Percentiles rank a stretch among this genome's conserved stretches.
Evolutionary conservation across 805 yeast genomes (phyloP).

Genomic region (Candida coleopterorum): DNA sequence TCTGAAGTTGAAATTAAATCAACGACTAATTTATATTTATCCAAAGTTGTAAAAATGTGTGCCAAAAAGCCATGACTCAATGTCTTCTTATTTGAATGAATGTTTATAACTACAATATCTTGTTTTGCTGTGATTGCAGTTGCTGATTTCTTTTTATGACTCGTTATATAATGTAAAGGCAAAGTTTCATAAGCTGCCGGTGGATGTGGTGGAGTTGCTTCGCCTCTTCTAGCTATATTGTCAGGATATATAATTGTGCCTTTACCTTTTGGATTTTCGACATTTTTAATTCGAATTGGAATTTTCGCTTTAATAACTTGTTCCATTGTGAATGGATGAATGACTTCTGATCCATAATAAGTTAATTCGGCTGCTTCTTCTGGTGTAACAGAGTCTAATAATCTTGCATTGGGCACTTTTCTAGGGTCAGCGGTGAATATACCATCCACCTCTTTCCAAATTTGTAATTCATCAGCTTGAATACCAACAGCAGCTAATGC

Average conservation of each 20-base stretch:
- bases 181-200: slow-evolving; percentile 66
- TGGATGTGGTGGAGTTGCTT: slow-evolving; percentile 90
- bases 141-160: slow-evolving; percentile 58
- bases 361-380: slow-evolving; percentile 98
- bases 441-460: slow-evolving; percentile 99
- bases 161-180: slow-evolving; percentile 29
- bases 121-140: slow-evolving; percentile 96
- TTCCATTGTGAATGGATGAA: slow-evolving; percentile 99
- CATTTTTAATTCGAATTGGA: slow-evolving; percentile 95
- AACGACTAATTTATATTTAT: slow-evolving; percentile 79
- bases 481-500: slow-evolving; percentile 93
- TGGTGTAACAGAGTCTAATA: slow-evolving; percentile 86
- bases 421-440: slow-evolving; percentile 98
- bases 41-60: slow-evolving; percentile 79
- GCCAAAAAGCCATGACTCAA: slow-evolving; percentile 95
- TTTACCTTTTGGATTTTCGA: slow-evolving; percentile 84
- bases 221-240: slow-evolving; percentile 79
- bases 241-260: slow-evolving; percentile 96
- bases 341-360: slow-evolving; percentile 95
- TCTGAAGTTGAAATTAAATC: slow-evolving; percentile 96
- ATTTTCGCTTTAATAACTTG: slow-evolving; percentile 94
- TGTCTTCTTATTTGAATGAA: slow-evolving; percentile 90
- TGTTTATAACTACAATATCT: slow-evolving; percentile 85
- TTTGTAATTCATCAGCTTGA: slow-evolving; percentile 89
- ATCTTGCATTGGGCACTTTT: slow-evolving; percentile 84